A percentile compares a stretch with the other conserved stretches of the same genome.
phyloP scores from a whole-genome alignment of 169 alveolate species.

The Plasmodium knowlesi region DNA sequence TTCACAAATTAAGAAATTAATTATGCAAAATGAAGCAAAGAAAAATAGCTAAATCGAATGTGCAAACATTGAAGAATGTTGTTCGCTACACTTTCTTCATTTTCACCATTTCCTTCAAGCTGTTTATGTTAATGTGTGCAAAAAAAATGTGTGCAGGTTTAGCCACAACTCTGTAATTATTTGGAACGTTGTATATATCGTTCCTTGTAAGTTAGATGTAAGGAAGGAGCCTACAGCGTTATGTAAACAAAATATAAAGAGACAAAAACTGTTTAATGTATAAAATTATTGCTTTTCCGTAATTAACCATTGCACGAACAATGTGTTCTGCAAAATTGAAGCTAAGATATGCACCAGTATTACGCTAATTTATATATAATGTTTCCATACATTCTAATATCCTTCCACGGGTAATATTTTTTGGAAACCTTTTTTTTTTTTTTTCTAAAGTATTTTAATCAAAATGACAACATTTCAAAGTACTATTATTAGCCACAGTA shows the following conservation, averaged over 20 bases:
- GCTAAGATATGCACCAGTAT: background rate
- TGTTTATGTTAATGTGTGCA: background rate
- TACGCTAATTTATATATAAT: background rate
- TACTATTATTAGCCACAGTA: background rate
- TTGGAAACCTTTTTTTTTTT: background rate
- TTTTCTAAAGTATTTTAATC: background rate
- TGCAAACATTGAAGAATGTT: background rate
- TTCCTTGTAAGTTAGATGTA: background rate
- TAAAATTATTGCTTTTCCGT: background rate
- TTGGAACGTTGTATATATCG: background rate
- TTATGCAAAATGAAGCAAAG: background rate
- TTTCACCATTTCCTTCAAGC: background rate
- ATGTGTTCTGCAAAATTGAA: background rate
- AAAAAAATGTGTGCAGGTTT: background rate
- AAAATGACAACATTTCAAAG: background rate
- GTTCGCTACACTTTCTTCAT: background rate
- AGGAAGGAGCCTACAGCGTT: background rate
- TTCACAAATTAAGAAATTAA: background rate
- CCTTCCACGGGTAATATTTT: background rate
- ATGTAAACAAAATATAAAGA: background rate
- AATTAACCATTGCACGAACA: background rate
- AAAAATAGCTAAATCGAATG: background rate
- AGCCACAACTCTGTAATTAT: background rate
- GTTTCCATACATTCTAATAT: background rate
- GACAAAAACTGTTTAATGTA: background rate